Conservation (phyloP, 106 monocot species). For the Alisma plantagoaquatica region DNA sequence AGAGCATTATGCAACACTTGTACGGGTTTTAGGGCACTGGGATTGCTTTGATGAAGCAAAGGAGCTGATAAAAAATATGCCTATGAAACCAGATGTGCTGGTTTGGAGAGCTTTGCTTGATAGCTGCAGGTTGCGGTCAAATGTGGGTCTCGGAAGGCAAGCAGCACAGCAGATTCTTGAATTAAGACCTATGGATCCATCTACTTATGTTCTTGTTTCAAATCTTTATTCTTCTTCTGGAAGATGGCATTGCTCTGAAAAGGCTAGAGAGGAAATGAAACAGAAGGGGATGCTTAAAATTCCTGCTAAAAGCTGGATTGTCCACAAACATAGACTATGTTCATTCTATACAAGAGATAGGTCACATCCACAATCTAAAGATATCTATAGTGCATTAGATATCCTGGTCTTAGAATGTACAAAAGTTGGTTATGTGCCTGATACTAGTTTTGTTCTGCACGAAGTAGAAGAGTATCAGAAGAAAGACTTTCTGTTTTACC, state of each 20-base stretch:
- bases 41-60: slow-evolving; percentile 54
- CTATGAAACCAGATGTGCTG: slow-evolving; percentile 36
- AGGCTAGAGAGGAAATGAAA: slow-evolving; percentile 64
- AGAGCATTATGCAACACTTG: slow-evolving; percentile 67
- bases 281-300: slow-evolving; percentile 51
- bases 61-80: slow-evolving; percentile 42
- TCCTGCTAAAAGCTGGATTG: slow-evolving; percentile 66
- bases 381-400: slow-evolving; percentile 65
- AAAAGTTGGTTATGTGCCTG: slow-evolving; percentile 75
- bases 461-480: slow-evolving; percentile 95
- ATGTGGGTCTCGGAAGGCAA: slow-evolving; percentile 23
- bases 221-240: slow-evolving; percentile 80
- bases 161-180: slow-evolving; percentile 38
- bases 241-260: slow-evolving; percentile 85
- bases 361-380: slow-evolving; percentile 53
- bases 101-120: slow-evolving; percentile 72
- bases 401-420: slow-evolving; percentile 74
- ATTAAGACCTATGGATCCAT: slow-evolving; percentile 42
- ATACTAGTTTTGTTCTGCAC: slow-evolving; percentile 84
- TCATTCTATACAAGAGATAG: slow-evolving; percentile 67
- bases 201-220: slow-evolving; percentile 52
- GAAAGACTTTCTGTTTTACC: slow-evolving; percentile 77
- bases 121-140: slow-evolving; percentile 28
- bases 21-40: slow-evolving; percentile 49
- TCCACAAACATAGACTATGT: slow-evolving; percentile 36